Evolutionary conservation across 306 rosid genomes (phyloP).

Genomic region (Adenanthera pavonina): DNA sequence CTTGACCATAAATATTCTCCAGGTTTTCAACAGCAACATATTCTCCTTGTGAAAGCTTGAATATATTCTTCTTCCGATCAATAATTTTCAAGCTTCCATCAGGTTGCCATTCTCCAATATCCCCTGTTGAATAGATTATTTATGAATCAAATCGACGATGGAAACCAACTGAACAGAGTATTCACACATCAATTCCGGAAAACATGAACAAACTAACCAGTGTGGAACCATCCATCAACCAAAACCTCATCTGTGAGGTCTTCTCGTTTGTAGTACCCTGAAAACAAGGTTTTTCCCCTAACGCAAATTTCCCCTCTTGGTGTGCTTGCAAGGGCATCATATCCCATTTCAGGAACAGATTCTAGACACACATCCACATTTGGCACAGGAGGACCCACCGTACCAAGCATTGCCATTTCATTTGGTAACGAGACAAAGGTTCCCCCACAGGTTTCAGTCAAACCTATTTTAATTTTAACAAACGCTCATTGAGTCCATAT

Average conservation of each 20-base stretch:
- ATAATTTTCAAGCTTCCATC: slow-evolving; percentile 97
- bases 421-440: slow-evolving; percentile 90
- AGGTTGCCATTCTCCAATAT: slow-evolving; percentile 93
- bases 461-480: slow-evolving; percentile 61
- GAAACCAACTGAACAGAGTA: slow-evolving; percentile 9
- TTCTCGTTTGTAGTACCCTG: slow-evolving; percentile 91
- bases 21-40: slow-evolving; percentile 98
- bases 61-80: slow-evolving; percentile 97
- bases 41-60: slow-evolving; percentile 98
- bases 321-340: slow-evolving; percentile 70
- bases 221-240: slow-evolving; percentile 92
- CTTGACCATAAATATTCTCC: slow-evolving; percentile 80
- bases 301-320: slow-evolving; percentile 94
- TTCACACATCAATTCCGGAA: slow-evolving; percentile 25
- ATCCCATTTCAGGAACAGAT: slow-evolving; percentile 98
- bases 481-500: slow-evolving; percentile 35
- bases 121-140: slow-evolving; percentile 67
- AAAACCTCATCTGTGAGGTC: slow-evolving; percentile 92
- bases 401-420: slow-evolving; percentile 82
- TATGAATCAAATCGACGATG: slow-evolving; percentile 29
- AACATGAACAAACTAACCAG: slow-evolving; percentile 60
- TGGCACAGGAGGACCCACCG: slow-evolving; percentile 99
- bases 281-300: slow-evolving; percentile 77
- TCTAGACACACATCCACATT: slow-evolving; percentile 89
- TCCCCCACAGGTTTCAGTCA: slow-evolving; percentile 97